phyloP scores from a whole-genome alignment of 768 basidiomycete species.

The Trametes cingulata region DNA sequence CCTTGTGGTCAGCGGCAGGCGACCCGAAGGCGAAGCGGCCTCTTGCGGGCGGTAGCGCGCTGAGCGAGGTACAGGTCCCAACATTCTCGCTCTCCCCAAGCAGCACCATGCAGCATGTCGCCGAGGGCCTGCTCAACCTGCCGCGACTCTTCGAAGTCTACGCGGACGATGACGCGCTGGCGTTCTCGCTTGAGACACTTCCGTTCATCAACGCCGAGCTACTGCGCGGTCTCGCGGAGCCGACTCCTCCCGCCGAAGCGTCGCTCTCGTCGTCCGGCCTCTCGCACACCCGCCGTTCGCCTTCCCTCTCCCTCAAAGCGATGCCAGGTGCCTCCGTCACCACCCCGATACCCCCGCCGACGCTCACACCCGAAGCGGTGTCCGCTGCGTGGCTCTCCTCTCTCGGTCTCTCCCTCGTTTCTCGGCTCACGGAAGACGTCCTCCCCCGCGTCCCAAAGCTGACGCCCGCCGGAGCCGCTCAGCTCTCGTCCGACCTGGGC shows the following conservation, averaged over 20 bases:
- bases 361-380: slow-evolving; percentile 73
- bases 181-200: slow-evolving; percentile 83
- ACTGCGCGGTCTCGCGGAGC: slow-evolving; percentile 49
- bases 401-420: slow-evolving; percentile 77
- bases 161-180: slow-evolving; percentile 86
- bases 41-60: slow-evolving; percentile 41
- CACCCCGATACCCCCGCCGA: not conserved
- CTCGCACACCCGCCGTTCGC: slow-evolving; percentile 36
- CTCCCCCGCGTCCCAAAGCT: slow-evolving; percentile 73
- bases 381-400: slow-evolving; percentile 92
- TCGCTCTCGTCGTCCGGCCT: slow-evolving; percentile 12
- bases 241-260: slow-evolving; percentile 24
- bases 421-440: slow-evolving; percentile 66
- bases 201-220: slow-evolving; percentile 65
- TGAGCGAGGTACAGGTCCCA: slow-evolving; percentile 68
- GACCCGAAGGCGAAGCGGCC: slow-evolving; percentile 49
- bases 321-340: slow-evolving; percentile 5
- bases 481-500: slow-evolving; percentile 83
- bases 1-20: slow-evolving; percentile 62
- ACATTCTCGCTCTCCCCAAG: slow-evolving; percentile 93
- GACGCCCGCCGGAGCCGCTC: slow-evolving; percentile 68
- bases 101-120: slow-evolving; percentile 82
- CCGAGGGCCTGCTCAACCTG: slow-evolving; percentile 92
- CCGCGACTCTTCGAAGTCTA: slow-evolving; percentile 94
- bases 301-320: slow-evolving; percentile 36